phyloP scores from a whole-genome alignment of 2,329 filamentous ascomycete species.

The Helminthosporium solani region DNA sequence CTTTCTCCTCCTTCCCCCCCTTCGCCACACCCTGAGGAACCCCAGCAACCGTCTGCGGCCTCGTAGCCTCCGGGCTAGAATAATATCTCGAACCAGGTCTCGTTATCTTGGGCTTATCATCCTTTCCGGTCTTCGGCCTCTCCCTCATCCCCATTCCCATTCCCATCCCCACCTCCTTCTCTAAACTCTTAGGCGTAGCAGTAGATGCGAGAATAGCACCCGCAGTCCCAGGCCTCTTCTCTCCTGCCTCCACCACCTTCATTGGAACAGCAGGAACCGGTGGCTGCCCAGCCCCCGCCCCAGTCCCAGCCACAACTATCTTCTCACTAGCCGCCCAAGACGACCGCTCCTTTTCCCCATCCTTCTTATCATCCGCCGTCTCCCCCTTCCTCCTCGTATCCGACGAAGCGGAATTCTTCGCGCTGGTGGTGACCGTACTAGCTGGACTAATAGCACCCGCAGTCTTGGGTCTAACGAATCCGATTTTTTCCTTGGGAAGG shows the following conservation, averaged over 20 bases:
- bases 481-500: slow-evolving; percentile 10
- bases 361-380: slow-evolving; percentile 1
- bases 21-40: too few species aligned
- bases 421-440: too few species aligned
- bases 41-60: too few species aligned
- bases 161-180: not conserved
- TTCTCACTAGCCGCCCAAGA: not conserved
- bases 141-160: not conserved
- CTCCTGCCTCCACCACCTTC: too few species aligned
- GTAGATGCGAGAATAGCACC: not conserved
- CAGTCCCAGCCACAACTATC: not conserved
- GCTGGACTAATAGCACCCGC: slow-evolving; percentile 2
- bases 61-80: not conserved
- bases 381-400: not conserved
- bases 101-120: not conserved
- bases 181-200: not conserved
- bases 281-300: not conserved
- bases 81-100: not conserved
- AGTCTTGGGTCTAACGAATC: slow-evolving; percentile 14
- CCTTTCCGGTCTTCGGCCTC: not conserved
- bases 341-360: not conserved
- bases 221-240: not conserved
- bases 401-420: too few species aligned
- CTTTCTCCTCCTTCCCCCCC: not conserved
- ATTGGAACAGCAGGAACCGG: too few species aligned